Evolutionary conservation across 176 grass and related monocot genomes (phyloP).

Genomic region (Avena atlantica): DNA sequence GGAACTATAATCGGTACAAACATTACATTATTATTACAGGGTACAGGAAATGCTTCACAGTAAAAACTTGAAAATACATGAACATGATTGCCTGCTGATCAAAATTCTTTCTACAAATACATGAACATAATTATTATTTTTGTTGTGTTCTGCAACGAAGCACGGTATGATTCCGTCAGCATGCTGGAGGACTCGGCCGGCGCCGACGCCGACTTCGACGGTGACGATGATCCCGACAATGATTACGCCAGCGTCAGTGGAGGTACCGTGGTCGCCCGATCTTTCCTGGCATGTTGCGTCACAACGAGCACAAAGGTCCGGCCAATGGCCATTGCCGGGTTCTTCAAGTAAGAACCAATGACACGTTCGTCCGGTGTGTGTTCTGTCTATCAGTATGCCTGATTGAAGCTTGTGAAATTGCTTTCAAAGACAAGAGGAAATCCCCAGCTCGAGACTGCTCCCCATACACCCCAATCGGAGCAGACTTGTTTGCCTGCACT

Average conservation of each 20-base stretch:
- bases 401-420: conserved; percentile 40
- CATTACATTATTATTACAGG: too few species aligned
- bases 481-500: conserved; percentile 34
- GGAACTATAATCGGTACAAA: too few species aligned
- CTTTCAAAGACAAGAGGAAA: conserved; percentile 88
- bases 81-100: not conserved
- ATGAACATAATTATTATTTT: not conserved
- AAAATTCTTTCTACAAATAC: not conserved
- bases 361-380: too few species aligned
- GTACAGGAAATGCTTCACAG: too few species aligned
- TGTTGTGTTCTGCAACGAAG: conserved; percentile 78
- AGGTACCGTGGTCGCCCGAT: conserved; percentile 49
- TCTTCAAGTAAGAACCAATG: not conserved
- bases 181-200: conserved; percentile 63
- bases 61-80: too few species aligned
- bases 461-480: conserved; percentile 81
- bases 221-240: conserved; percentile 54
- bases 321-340: conserved; percentile 57
- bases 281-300: not conserved
- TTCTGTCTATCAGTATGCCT: too few species aligned
- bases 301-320: conserved; percentile 59
- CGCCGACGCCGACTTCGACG: conserved; percentile 30
- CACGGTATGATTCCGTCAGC: conserved; percentile 87
- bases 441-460: conserved; percentile 56
- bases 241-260: conserved; percentile 83